A percentile compares a stretch with the other conserved stretches of the same genome.
phyloP scores from a whole-genome alignment of 345 rosid genomes.

The Hibiscus trionum region DNA sequence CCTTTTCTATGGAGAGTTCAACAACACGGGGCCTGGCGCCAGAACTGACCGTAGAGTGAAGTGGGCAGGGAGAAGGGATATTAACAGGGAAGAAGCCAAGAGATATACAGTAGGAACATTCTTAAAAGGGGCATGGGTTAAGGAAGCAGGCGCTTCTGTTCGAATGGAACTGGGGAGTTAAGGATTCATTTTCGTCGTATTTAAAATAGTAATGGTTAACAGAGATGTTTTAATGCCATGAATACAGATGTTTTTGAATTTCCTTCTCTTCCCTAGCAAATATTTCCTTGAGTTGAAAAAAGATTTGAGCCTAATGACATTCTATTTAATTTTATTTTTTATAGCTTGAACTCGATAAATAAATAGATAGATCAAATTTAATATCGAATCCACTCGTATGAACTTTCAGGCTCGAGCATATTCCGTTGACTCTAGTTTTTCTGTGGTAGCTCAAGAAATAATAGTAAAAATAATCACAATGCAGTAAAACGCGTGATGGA shows the following conservation, averaged over 20 bases:
- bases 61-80: conserved; percentile 60
- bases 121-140: conserved; percentile 54
- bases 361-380: too few species aligned
- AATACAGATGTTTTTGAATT: not conserved
- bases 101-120: conserved; percentile 54
- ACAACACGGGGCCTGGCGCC: conserved; percentile 55
- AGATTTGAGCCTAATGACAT: not conserved
- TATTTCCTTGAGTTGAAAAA: not conserved
- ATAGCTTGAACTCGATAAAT: not conserved
- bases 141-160: conserved; percentile 26
- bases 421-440: too few species aligned
- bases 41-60: conserved; percentile 43
- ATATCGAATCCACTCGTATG: too few species aligned
- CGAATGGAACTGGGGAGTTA: conserved; percentile 5
- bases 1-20: conserved; percentile 57
- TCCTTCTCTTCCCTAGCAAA: not conserved
- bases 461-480: not conserved
- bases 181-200: not conserved
- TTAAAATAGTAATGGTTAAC: too few species aligned
- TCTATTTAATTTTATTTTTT: not conserved
- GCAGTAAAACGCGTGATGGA: not conserved
- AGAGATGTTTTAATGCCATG: not conserved
- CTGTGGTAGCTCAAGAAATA: not conserved
- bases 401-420: too few species aligned
- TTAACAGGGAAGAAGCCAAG: conserved; percentile 38